Conservation (phyloP, 495 filamentous ascomycete species). For the Lasiosphaeris hirsuta region DNA sequence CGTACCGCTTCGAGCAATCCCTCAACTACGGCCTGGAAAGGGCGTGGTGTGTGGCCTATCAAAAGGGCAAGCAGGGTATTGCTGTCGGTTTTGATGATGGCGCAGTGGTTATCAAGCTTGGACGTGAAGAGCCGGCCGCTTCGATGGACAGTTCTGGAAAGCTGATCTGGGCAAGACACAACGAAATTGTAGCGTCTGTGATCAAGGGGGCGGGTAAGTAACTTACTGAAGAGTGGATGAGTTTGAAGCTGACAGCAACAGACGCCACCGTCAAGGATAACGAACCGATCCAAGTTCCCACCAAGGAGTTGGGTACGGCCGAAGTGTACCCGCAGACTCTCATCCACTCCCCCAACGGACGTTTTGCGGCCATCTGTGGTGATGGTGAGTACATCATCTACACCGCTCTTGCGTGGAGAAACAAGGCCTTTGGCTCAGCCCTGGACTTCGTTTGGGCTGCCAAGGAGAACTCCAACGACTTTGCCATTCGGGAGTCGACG, state of each 20-base stretch:
- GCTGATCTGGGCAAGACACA: conserved; percentile 91
- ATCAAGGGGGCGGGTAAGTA: conserved; percentile 78
- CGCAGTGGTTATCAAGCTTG: conserved; percentile 96
- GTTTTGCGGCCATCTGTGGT: conserved; percentile 94
- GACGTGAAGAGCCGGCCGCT: conserved; percentile 92
- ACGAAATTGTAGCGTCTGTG: conserved; percentile 87
- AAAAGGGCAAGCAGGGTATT: conserved; percentile 87
- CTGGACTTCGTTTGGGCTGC: conserved; percentile 97
- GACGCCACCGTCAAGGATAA: conserved; percentile 84
- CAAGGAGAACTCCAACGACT: conserved; percentile 98
- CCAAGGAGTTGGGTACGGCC: conserved; percentile 91
- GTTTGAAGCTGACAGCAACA: conserved; percentile 17
- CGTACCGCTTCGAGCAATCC: conserved; percentile 92
- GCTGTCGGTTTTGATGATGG: conserved; percentile 98
- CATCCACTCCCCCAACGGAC: conserved; percentile 92
- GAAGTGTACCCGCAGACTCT: conserved; percentile 96
- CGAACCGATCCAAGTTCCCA: conserved; percentile 75
- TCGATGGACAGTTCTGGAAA: conserved; percentile 97
- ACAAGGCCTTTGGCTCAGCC: conserved; percentile 93
- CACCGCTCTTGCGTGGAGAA: conserved; percentile 93
- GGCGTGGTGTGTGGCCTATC: conserved; percentile 96
- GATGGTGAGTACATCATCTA: conserved; percentile 99
- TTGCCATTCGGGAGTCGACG: conserved; percentile 88
- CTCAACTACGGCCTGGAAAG: conserved; percentile 92
- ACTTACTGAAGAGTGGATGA: neutral